Base-by-base conservation (phyloP, 2,329 filamentous ascomycete species). In the Trichoderma semiorbis region DNA sequence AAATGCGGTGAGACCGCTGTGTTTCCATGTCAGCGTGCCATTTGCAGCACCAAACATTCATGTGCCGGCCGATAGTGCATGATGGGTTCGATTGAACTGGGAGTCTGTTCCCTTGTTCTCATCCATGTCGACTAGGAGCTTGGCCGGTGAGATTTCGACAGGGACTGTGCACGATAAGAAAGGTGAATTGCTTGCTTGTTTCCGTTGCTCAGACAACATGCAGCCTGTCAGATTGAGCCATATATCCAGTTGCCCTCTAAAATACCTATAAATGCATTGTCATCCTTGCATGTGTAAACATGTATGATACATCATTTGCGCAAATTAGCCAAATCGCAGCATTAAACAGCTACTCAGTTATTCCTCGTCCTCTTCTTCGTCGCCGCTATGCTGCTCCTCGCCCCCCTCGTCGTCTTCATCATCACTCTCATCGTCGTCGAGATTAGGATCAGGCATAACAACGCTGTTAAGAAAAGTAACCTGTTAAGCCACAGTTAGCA, bases 401-500 rank as follows among this genome's bases (percentile, higher is more conserved):
- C 73, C 73, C 2, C 73, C 75, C 1, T 78, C 79, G 0, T 79
- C 79, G 0, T 80, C 81, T 0, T 81, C 81, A 6, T 81, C 82
- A 12, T 79, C 79, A 10, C 78, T 78, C 16, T 83, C 82, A 12
- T 83, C 83, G 16, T 85, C 85, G 7, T 83, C 85, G 6, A 79
- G 53, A 14, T 78, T 79, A 2, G 85, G 85, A 78, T 94, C 92
- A 3, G 92, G 92, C 91, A 92, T 92, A 72, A 93, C 90, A 57
- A 92, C 86, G 72, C 85, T 88, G 77, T 94, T 94, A 73, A 94
- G 80, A 80, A 92, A 93, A 34, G 89, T 88, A 68, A 94, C 84
- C 91, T 93, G n/a, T 57, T 57, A 24, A 7, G 73, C 57, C 18
- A 16, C n/a, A 30, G 10, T 53, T 36, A 66, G 21, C 58, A 53